Evolutionary conservation across 2,329 filamentous ascomycete species (phyloP).

Genomic region (Dothiorella sarmentorum): DNA sequence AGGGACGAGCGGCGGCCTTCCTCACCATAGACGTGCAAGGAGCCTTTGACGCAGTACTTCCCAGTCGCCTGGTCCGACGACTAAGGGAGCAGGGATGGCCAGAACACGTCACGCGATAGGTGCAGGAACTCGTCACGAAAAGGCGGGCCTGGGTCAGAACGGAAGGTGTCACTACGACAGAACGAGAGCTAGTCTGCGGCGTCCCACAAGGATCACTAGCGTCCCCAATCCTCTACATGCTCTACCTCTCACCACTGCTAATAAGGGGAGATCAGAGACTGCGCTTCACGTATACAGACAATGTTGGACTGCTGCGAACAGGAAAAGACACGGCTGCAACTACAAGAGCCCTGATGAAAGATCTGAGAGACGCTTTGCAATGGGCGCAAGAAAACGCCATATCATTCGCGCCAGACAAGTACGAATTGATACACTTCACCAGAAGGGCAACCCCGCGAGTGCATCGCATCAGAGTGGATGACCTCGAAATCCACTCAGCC

Average conservation of each 20-base stretch:
- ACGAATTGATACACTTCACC: not conserved
- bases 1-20: not conserved
- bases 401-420: not conserved
- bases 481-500: not conserved
- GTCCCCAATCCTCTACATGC: not conserved
- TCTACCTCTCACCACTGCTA: not conserved
- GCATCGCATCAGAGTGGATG: not conserved
- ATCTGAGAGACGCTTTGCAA: not conserved
- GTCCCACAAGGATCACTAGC: not conserved
- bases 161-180: not conserved
- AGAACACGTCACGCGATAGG: not conserved
- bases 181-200: not conserved
- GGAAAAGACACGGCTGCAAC: not conserved
- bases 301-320: not conserved
- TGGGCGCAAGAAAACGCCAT: not conserved
- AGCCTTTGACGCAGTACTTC: not conserved
- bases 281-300: not conserved
- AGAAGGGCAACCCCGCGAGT: not conserved
- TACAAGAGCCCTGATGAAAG: not conserved
- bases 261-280: not conserved
- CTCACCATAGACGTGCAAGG: not conserved
- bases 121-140: not conserved
- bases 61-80: not conserved
- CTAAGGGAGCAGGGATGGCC: not conserved
- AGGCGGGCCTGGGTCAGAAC: not conserved